Evolutionary conservation across 192 early-diverging fungal species (phyloP), one percentile per base, ranked within the genome.

Genomic region (Entomortierella parvispora): DNA sequence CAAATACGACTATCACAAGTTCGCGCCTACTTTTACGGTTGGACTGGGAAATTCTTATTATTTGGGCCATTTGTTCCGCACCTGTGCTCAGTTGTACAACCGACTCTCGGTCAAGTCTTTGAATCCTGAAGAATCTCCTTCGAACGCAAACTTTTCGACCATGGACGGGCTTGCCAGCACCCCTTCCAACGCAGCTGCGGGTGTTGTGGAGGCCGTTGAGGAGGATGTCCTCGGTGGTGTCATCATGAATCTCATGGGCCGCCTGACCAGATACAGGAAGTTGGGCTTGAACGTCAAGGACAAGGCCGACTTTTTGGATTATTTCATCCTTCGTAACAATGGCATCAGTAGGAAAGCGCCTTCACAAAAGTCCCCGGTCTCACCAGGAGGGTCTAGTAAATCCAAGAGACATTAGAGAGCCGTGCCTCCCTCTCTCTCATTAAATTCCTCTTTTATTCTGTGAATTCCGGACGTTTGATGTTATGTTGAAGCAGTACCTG

Each of bases 241-340:
- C 5, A 80, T 94, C 8, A 58, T 80, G 43, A 79, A 82, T 20
- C 58, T 82, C 32, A 61, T 95, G 72, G 81, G 84, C 29, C 85
- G 86, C 48, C 64, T 94, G 12, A 83, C 90, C 15, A 86, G 93
- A 23, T 80, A 92, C 62, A 82, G 93, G 29, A 91, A 87, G 71
- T 88, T 90, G 1, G 84, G 85, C 14, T 57, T 92, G 52, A 84
- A 82, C 4, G 82, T 90, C 9, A 69, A 82, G 54, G 93, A 94
- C 62, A 95, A 95, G 76, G 78, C 81, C 25, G 88, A 89, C 22
- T 95, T 95, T 65, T 71, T 95, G 63, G 82, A 90, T 2, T 95
- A 90, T 67, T 95, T 68, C 53, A 68, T 68, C 28, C 48, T 63
- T 80, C 58, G 68, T 46, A 69, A 80, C 33, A 77, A 68, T 48